A percentile compares a stretch with the other conserved stretches of the same genome.
These are phyloP conservation scores for Mortierella sp. DNA, from an alignment of 371 early-diverging fungal species.

Conservation along the genomic window DNA sequence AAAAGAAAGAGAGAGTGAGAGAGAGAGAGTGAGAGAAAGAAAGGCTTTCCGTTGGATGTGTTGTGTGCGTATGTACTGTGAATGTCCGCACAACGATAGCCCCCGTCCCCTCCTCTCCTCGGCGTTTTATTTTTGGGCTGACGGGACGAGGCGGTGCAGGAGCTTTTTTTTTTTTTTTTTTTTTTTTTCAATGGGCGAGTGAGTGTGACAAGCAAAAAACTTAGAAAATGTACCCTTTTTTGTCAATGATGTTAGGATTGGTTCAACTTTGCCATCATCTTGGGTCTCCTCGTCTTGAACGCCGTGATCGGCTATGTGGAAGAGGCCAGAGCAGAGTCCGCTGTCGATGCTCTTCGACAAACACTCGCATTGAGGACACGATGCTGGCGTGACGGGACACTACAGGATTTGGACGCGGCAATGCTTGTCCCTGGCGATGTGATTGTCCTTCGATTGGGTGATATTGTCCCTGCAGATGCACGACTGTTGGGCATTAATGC, in stretches of 20 bases:
- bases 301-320: conserved; percentile 91
- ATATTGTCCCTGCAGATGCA: conserved; percentile 94
- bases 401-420: conserved; percentile 81
- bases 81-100: too few species aligned
- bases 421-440: conserved; percentile 90
- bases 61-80: too few species aligned
- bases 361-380: conserved; percentile 86
- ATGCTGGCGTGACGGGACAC: conserved; percentile 79
- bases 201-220: background rate
- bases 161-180: background rate
- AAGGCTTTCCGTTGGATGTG: too few species aligned
- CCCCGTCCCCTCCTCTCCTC: too few species aligned
- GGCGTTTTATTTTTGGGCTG: too few species aligned
- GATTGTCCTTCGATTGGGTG: conserved; percentile 89
- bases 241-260: conserved; percentile 56
- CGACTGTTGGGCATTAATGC: conserved; percentile 85
- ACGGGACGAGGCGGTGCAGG: background rate
- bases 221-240: background rate
- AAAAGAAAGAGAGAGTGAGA: too few species aligned
- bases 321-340: conserved; percentile 90
- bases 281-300: conserved; percentile 84
- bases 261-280: conserved; percentile 89
- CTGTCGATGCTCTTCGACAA: conserved; percentile 90
- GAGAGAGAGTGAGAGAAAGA: too few species aligned
- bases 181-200: background rate